Conservation (phyloP, 129 eudicot species). For the Pulicaria dysenterica region DNA sequence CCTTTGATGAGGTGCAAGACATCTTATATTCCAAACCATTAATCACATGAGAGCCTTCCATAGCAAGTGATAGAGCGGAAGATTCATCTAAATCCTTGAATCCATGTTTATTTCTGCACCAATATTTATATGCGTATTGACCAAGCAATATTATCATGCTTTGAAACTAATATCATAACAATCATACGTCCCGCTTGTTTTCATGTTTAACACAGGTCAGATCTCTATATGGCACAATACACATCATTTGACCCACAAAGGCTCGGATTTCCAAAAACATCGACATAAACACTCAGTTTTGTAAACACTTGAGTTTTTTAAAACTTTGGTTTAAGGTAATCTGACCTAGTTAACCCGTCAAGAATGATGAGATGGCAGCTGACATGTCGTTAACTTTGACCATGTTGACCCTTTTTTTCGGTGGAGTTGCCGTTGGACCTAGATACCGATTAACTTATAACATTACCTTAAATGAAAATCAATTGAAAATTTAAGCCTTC, state of each 20-base stretch:
- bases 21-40: conserved; percentile 92
- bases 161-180: neutral
- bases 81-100: conserved; percentile 58
- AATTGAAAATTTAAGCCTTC: neutral
- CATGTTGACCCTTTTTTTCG: neutral
- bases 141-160: too few relatives aligned
- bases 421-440: too few relatives aligned
- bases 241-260: neutral
- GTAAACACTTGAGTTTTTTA: neutral
- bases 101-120: conserved; percentile 62
- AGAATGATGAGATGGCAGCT: neutral
- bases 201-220: neutral
- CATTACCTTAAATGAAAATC: too few relatives aligned
- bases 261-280: neutral
- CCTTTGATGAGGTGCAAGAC: conserved; percentile 82
- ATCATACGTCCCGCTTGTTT: neutral
- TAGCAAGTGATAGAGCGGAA: conserved; percentile 48
- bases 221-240: too few relatives aligned
- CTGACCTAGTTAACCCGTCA: neutral
- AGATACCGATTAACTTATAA: too few relatives aligned
- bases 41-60: conserved; percentile 58
- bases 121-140: conserved; percentile 11
- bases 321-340: neutral
- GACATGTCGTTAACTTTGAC: neutral
- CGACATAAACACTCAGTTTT: neutral